Evolutionary conservation across 768 basidiomycete genomes (phyloP), one percentile per base, ranked within the genome.

Genomic region (Psilocybe azurescens): DNA sequence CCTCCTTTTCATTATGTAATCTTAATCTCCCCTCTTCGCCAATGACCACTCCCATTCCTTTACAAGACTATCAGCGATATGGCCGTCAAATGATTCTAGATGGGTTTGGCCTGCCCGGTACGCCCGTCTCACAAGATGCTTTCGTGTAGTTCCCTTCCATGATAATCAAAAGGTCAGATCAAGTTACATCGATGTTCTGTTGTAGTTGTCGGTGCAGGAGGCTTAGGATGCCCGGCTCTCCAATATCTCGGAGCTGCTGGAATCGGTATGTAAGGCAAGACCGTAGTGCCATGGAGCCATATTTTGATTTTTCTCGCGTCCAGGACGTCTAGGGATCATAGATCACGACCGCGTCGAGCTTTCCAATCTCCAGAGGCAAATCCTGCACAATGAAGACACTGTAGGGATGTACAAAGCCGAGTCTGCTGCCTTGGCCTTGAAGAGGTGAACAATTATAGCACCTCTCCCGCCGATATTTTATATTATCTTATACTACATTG

Each of bases 1-100:
- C 33, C 10, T n/a, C 8, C 13, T 51, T 4, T 44, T 44, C 33
- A 46, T 66, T 64, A 66, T 59, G 59, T 66, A 64, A 69, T 18
- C 54, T 44, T 14, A 44, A 9, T 14, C 8, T n/a, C 33, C 58
- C 41, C 57, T 53, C 46, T 56, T 55, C 60, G 60, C 62, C 61
- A 7, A 29, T 48, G 33, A 49, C 51, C 38, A 70, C 65, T 49
- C 46, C 79, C 63, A 76, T 83, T 30, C 76, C 78, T 33, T 71
- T 88, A 44, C 78, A 83, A 56, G 95, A 98, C 67, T 98, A 97
- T 73, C 79, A 81, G 68, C 84, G 96, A 59, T 99, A 98, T 87
- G 95, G 97, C 48, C 82, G 97, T 58, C 97, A 99, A 72, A 97
- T 99, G 95, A 94, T 98, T 60, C 77, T 97, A 57, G 87, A 93